Conservation (phyloP, 805 yeast species). For the Saccharomycopsis oosterbeekiorum region DNA sequence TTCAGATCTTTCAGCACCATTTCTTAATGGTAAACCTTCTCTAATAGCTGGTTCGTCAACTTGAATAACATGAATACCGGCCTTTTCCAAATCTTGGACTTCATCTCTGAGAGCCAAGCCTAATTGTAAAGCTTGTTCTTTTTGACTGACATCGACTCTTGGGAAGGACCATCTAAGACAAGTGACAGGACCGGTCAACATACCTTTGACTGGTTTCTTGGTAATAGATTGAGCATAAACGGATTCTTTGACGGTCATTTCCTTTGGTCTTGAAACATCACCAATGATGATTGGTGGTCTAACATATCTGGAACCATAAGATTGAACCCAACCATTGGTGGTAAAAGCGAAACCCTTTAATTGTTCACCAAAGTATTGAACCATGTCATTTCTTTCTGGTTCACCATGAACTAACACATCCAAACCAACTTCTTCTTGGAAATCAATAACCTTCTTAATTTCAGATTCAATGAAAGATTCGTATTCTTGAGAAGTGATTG, state of each 20-base stretch:
- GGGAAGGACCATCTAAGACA: conserved; percentile 99
- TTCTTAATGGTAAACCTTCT: conserved; percentile 99
- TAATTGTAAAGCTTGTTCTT: conserved; percentile 91
- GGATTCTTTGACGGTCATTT: conserved; percentile 98
- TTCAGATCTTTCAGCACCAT: conserved; percentile 91
- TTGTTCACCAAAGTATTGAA: conserved; percentile 99
- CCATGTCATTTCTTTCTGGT: conserved; percentile 99
- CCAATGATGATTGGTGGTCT: conserved; percentile 99
- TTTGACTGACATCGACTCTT: conserved; percentile 92
- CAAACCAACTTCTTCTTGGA: conserved; percentile 98
- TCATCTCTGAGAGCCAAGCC: conserved; percentile 98
- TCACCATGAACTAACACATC: conserved; percentile 99
- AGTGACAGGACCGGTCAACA: conserved; percentile 99
- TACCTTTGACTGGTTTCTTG: conserved; percentile 96
- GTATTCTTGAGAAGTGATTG: conserved; percentile 88
- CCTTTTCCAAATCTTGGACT: conserved; percentile 95
- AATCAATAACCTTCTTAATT: conserved; percentile 89
- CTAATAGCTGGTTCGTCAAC: conserved; percentile 99
- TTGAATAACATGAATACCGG: conserved; percentile 96
- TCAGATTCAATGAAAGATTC: conserved; percentile 94
- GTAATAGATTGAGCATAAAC: conserved; percentile 98
- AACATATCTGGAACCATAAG: conserved; percentile 99
- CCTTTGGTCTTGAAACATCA: conserved; percentile 96
- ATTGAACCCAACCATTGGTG: conserved; percentile 99
- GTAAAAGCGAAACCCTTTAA: conserved; percentile 98